Percentiles rank a stretch among this genome's conserved stretches.
These are phyloP conservation scores for Evansstolkia leycettana DNA, from an alignment of 495 filamentous ascomycete species.

Conservation along the genomic window DNA sequence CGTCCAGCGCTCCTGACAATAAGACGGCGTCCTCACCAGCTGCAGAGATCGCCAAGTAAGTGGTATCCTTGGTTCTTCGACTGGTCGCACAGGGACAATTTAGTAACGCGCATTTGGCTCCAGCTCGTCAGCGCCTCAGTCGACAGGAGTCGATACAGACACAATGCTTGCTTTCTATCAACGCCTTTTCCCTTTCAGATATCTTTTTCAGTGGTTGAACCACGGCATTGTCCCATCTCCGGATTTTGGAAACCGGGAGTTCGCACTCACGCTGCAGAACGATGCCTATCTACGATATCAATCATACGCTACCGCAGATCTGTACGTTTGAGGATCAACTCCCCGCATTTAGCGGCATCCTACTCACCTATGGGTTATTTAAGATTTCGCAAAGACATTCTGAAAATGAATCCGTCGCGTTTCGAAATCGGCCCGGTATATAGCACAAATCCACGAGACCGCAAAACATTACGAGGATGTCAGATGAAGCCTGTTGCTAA, in stretches of 20 bases:
- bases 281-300: slow-evolving; percentile 90
- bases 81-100: no score
- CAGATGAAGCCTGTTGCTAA: slow-evolving; percentile 70
- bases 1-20: slow-evolving; percentile 35
- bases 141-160: slow-evolving; percentile 55
- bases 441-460: slow-evolving; percentile 81
- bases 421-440: slow-evolving; percentile 98
- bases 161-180: slow-evolving; percentile 88
- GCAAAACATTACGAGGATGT: slow-evolving; percentile 59
- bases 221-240: slow-evolving; percentile 74
- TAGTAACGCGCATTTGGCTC: not conserved
- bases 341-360: no score
- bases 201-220: slow-evolving; percentile 96
- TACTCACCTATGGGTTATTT: no score
- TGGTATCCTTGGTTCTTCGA: slow-evolving; percentile 1
- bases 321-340: slow-evolving; percentile 43
- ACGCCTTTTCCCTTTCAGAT: slow-evolving; percentile 88
- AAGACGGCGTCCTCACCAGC: slow-evolving; percentile 32
- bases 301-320: slow-evolving; percentile 72
- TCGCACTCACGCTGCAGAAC: slow-evolving; percentile 82
- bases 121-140: slow-evolving; percentile 15
- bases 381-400: slow-evolving; percentile 81
- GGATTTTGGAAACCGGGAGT: slow-evolving; percentile 89
- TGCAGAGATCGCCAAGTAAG: slow-evolving; percentile 31
- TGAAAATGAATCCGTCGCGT: slow-evolving; percentile 75